phyloP scores from a whole-genome alignment of 441 rosid species.

The Bruguiera hainesii region DNA sequence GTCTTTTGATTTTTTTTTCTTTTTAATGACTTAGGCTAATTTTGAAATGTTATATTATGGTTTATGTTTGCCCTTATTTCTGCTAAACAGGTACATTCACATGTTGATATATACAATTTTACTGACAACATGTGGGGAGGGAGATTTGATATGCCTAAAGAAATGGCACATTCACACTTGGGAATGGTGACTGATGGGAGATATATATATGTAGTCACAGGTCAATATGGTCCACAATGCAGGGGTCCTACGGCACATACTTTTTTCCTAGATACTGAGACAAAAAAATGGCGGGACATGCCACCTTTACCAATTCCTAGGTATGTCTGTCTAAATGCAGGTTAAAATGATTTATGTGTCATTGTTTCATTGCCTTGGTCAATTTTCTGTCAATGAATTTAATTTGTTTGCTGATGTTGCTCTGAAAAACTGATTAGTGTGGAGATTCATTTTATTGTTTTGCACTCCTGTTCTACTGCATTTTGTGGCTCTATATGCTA shows the following conservation, averaged over 20 bases:
- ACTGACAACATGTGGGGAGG: slow-evolving; percentile 76
- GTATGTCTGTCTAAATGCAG: slow-evolving; percentile 33
- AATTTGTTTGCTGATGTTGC: no score
- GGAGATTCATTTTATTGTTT: no score
- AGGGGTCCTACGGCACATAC: slow-evolving; percentile 84
- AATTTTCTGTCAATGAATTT: no score
- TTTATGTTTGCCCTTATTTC: slow-evolving; percentile 11
- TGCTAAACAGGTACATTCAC: slow-evolving; percentile 70
- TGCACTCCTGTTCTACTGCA: no score
- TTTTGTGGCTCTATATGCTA: no score
- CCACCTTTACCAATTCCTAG: slow-evolving; percentile 79
- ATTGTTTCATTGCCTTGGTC: not conserved
- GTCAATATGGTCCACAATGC: slow-evolving; percentile 95
- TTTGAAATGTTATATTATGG: not conserved
- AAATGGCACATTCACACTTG: slow-evolving; percentile 98
- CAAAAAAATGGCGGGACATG: slow-evolving; percentile 71
- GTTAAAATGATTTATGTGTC: slow-evolving; percentile 4
- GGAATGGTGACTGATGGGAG: slow-evolving; percentile 97
- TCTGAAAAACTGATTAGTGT: no score
- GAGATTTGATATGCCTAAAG: slow-evolving; percentile 91
- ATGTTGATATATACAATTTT: slow-evolving; percentile 86
- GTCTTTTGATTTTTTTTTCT: no score
- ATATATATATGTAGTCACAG: slow-evolving; percentile 75
- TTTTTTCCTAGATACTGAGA: slow-evolving; percentile 76
- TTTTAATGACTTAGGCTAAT: no score